Percentiles rank a stretch among this genome's conserved stretches.
Evolutionary conservation across 805 yeast genomes (phyloP).

Genomic region (Monosporozyma yasuniensis): DNA sequence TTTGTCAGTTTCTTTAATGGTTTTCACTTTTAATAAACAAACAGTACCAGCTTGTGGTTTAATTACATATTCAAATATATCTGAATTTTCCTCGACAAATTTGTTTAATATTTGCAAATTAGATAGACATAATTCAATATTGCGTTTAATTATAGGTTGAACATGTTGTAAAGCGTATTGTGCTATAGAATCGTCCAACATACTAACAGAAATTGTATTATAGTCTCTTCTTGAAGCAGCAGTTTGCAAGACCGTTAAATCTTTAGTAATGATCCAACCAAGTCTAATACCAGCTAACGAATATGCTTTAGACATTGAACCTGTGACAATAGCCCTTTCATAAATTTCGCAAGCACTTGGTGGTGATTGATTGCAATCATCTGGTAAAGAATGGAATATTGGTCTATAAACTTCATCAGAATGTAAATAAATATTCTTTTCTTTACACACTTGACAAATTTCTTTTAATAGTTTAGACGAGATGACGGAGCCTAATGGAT

Average conservation of each 20-base stretch:
- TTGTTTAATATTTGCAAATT: slow-evolving; percentile 33
- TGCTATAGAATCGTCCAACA: slow-evolving; percentile 40
- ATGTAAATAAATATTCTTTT: slow-evolving; percentile 30
- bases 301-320: slow-evolving; percentile 47
- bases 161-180: slow-evolving; percentile 34
- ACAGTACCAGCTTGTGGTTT: slow-evolving; percentile 42
- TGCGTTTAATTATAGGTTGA: slow-evolving; percentile 32
- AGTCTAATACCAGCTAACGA: slow-evolving; percentile 45
- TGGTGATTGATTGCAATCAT: slow-evolving; percentile 19
- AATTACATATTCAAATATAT: slow-evolving; percentile 32
- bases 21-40: slow-evolving; percentile 33
- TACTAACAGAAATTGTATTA: slow-evolving; percentile 42
- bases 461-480: slow-evolving; percentile 26
- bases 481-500: slow-evolving; percentile 35
- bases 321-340: slow-evolving; percentile 37
- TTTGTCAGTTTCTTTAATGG: slow-evolving; percentile 25
- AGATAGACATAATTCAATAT: slow-evolving; percentile 31
- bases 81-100: slow-evolving; percentile 28
- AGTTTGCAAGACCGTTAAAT: slow-evolving; percentile 25
- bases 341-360: slow-evolving; percentile 36
- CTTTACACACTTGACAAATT: slow-evolving; percentile 34
- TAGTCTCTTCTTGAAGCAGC: slow-evolving; percentile 39
- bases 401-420: slow-evolving; percentile 51
- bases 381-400: slow-evolving; percentile 34
- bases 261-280: slow-evolving; percentile 42